These are phyloP conservation scores for Iris macrosiphon DNA, from an alignment of 106 monocot genomes.

Conservation along the genomic window DNA sequence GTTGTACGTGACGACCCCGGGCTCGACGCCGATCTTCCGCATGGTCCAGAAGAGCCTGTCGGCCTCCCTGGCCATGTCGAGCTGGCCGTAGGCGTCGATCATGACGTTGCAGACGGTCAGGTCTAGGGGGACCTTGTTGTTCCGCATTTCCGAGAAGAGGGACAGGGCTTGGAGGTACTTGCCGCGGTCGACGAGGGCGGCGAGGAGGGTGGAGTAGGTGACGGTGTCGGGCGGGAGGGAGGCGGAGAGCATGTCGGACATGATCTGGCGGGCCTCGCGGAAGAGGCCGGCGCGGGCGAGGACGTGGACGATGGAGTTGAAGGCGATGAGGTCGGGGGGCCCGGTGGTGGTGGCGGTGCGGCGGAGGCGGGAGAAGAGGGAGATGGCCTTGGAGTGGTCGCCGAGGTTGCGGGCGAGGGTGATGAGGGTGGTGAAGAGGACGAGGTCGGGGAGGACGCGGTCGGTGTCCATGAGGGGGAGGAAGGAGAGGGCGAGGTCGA, in stretches of 20 bases:
- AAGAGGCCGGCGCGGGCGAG: constrained; percentile 60
- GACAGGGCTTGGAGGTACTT: constrained; percentile 63
- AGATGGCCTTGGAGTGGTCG: constrained; percentile 70
- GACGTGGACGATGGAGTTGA: constrained; percentile 57
- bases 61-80: constrained; percentile 86
- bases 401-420: constrained; percentile 44
- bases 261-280: constrained; percentile 55
- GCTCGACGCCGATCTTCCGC: constrained; percentile 52
- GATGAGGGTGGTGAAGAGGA: constrained; percentile 74
- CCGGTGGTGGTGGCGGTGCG: constrained; percentile 38
- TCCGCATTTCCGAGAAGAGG: constrained; percentile 72
- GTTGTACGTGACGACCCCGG: constrained; percentile 75
- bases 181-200: constrained; percentile 38
- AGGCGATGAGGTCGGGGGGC: constrained; percentile 68
- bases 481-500: constrained; percentile 60
- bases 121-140: constrained; percentile 35
- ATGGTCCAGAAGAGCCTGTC: constrained; percentile 95
- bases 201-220: constrained; percentile 75
- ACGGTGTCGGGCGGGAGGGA: constrained; percentile 50
- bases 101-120: constrained; percentile 70
- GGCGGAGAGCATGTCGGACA: constrained; percentile 44
- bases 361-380: constrained; percentile 68
- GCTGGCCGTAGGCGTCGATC: constrained; percentile 80
- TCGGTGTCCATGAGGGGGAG: constrained; percentile 66
- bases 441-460: constrained; percentile 47